These are phyloP conservation scores for Enteropsectra breve DNA, from an alignment of 371 early-diverging fungal genomes.

Conservation along the genomic window DNA sequence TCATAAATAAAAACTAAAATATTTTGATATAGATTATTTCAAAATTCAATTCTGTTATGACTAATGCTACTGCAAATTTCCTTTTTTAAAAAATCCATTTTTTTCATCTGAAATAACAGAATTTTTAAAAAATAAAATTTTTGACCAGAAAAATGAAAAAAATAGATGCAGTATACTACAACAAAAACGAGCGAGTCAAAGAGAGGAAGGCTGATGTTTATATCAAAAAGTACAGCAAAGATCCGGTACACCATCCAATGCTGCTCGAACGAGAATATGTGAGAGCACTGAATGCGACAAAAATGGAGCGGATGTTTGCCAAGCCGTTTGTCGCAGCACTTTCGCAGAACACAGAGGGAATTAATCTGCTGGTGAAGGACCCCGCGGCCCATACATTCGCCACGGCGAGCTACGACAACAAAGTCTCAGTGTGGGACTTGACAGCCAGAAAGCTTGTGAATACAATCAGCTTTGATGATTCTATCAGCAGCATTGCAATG, in stretches of 20 bases:
- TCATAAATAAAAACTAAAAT: not conserved
- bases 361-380: conserved; percentile 81
- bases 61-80: not conserved
- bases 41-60: not conserved
- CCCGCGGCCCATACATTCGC: conserved; percentile 62
- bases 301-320: conserved; percentile 86
- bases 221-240: conserved; percentile 75
- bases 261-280: conserved; percentile 88
- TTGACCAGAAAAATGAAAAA: conserved; percentile 61
- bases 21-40: not conserved
- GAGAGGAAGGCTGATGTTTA: conserved; percentile 74
- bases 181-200: conserved; percentile 63
- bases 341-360: conserved; percentile 82
- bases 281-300: conserved; percentile 82
- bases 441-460: conserved; percentile 3
- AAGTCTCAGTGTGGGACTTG: conserved; percentile 42
- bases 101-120: not conserved
- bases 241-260: conserved; percentile 80
- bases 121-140: not conserved
- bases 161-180: conserved; percentile 75
- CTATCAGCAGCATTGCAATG: conserved; percentile 34
- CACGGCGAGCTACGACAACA: conserved; percentile 42
- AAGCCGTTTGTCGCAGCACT: conserved; percentile 87
- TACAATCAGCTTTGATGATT: conserved; percentile 1
- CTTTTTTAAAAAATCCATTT: not conserved